Percentiles rank a stretch among this genome's conserved stretches.
These are phyloP conservation scores for Populus simonii DNA, from an alignment of 345 rosid genomes.

Conservation along the genomic window DNA sequence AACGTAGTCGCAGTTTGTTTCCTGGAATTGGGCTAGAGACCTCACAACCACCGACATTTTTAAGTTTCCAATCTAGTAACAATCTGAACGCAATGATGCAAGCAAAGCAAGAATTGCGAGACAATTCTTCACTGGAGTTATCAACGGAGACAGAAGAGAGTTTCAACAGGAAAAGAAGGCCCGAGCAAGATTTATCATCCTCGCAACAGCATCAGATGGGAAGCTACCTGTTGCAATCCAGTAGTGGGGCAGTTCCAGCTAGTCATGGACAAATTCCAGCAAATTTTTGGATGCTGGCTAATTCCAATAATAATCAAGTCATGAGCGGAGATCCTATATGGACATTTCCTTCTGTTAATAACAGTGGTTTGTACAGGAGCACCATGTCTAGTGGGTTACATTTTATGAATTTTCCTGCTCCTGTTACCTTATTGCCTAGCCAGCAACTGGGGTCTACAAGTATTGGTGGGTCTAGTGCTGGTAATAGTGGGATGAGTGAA, in stretches of 20 bases:
- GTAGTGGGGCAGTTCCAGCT: constrained; percentile 52
- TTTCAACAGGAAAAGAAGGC: constrained; percentile 55
- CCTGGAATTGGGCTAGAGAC: constrained; percentile 51
- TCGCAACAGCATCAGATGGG: constrained; percentile 64
- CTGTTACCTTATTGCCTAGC: constrained; percentile 73
- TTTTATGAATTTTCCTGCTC: constrained; percentile 90
- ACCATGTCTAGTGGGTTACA: constrained; percentile 79
- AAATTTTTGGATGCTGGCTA: constrained; percentile 88
- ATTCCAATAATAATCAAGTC: constrained; percentile 54
- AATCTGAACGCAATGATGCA: constrained; percentile 46
- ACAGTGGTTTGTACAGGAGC: constrained; percentile 62
- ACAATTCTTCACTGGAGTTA: constrained; percentile 39
- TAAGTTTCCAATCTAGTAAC: constrained; percentile 64
- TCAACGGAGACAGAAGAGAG: constrained; percentile 46
- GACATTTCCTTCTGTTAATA: constrained; percentile 78
- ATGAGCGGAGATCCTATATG: constrained; percentile 80
- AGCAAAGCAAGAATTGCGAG: constrained; percentile 63
- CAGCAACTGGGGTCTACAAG: constrained; percentile 62
- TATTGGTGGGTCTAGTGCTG: constrained; percentile 25
- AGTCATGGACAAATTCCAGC: constrained; percentile 68
- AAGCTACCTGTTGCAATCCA: constrained; percentile 60
- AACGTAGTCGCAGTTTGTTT: constrained; percentile 46
- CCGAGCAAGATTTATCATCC: constrained; percentile 45
- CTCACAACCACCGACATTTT: constrained; percentile 49
- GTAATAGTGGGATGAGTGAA: constrained; percentile 30